Conservation (phyloP, 2,329 filamentous ascomycete species). For the Chrysoporthe austroafricana region DNA sequence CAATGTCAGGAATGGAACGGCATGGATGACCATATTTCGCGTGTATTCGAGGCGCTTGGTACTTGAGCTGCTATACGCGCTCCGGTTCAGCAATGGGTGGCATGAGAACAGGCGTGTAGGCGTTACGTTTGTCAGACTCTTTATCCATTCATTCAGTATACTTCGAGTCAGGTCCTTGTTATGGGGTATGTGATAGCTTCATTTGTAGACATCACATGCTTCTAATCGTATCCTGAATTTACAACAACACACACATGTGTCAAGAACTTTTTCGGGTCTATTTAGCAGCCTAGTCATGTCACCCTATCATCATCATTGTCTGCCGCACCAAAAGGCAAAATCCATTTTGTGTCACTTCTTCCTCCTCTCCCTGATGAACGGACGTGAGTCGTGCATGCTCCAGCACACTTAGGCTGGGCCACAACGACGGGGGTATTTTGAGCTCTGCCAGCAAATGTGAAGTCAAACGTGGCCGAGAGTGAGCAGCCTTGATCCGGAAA, state of each 20-base stretch:
- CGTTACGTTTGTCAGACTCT: neutral
- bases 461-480: slow-evolving; percentile 22
- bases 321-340: slow-evolving; percentile 15
- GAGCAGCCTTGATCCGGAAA: slow-evolving; percentile 27
- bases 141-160: neutral
- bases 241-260: slow-evolving; percentile 3
- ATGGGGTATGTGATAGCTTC: neutral
- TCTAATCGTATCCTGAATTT: neutral
- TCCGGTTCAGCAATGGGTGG: neutral
- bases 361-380: slow-evolving; percentile 23
- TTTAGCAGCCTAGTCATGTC: slow-evolving; percentile 23
- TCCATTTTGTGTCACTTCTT: slow-evolving; percentile 36
- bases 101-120: neutral
- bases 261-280: slow-evolving; percentile 30
- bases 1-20: neutral
- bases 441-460: slow-evolving; percentile 27
- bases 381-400: slow-evolving; percentile 27
- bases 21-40: neutral
- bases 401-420: slow-evolving; percentile 18
- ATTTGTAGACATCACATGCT: neutral
- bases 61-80: neutral
- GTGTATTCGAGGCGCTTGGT: neutral
- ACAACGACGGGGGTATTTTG: slow-evolving; percentile 30
- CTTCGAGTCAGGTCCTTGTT: neutral
- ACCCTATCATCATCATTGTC: slow-evolving; percentile 14